Evolutionary conservation across 2,329 filamentous ascomycete genomes (phyloP).

Genomic region (Fusarium coffeatum): DNA sequence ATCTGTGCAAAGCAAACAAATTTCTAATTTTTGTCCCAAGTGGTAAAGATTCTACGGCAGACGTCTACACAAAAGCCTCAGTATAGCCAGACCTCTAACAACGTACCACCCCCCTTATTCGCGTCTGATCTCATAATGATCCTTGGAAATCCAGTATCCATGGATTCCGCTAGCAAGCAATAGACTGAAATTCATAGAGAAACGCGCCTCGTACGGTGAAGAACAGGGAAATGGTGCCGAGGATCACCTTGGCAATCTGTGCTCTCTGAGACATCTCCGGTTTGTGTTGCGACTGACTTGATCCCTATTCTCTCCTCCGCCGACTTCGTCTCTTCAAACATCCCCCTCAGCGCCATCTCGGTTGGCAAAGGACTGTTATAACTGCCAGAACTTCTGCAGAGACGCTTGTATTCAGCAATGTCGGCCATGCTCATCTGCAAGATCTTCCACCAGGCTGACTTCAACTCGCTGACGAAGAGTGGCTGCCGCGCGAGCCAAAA

Average conservation of each 20-base stretch:
- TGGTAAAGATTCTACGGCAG: constrained; percentile 7
- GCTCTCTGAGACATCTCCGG: background rate
- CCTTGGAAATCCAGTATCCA: background rate
- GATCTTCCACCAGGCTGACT: constrained; percentile 42
- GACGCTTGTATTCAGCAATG: constrained; percentile 44
- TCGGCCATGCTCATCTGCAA: constrained; percentile 45
- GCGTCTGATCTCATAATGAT: background rate
- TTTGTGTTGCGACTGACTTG: background rate
- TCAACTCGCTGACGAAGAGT: constrained; percentile 41
- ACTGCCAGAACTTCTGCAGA: constrained; percentile 19
- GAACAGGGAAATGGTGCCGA: background rate
- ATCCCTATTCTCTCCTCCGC: background rate
- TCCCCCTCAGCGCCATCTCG: constrained; percentile 33
- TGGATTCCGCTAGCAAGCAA: background rate
- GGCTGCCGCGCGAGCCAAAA: constrained; percentile 47
- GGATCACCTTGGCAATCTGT: background rate
- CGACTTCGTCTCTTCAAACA: constrained; percentile 34
- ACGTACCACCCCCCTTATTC: background rate
- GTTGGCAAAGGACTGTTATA: constrained; percentile 30
- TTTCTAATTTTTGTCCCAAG: constrained; percentile 5
- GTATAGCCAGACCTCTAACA: constrained; percentile 12
- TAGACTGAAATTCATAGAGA: constrained; percentile 27
- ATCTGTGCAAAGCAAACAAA: background rate
- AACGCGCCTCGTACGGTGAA: constrained; percentile 29
- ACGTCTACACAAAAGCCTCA: constrained; percentile 29